Evolutionary conservation across 208 protist genomes (phyloP).

Genomic region (Trichomonas tenax): DNA sequence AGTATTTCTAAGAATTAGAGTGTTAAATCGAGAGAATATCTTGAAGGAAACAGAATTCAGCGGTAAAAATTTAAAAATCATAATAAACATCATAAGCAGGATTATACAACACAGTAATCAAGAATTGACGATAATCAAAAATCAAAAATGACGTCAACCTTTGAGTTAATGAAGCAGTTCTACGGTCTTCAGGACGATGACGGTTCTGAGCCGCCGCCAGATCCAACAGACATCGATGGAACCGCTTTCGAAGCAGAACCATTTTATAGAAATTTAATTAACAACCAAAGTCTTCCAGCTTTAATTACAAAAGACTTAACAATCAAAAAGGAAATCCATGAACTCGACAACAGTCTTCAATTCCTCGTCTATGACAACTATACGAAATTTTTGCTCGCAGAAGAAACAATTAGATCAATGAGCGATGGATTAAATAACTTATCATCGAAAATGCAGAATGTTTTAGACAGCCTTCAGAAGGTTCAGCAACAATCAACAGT

Average conservation of each 20-base stretch:
- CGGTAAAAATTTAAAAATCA: no score
- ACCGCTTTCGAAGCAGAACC: not conserved
- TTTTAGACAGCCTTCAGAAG: not conserved
- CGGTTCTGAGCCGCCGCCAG: not conserved
- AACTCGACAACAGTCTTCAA: not conserved
- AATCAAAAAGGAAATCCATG: not conserved
- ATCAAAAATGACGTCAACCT: not conserved
- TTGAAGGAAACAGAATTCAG: no score
- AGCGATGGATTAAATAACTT: not conserved
- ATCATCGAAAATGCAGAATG: not conserved
- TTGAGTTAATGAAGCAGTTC: not conserved
- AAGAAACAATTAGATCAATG: not conserved
- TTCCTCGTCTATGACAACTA: not conserved
- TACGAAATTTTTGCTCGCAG: not conserved
- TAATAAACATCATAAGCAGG: no score
- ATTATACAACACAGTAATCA: no score
- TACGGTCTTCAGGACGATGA: not conserved
- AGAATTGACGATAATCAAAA: not conserved
- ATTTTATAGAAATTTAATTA: not conserved
- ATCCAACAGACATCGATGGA: not conserved
- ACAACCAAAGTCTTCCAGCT: not conserved
- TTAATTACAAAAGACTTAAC: not conserved
- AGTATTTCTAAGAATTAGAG: no score
- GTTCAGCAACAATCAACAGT: not conserved
- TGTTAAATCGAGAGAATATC: no score